Evolutionary conservation across 352 stramenopile genomes (phyloP), one percentile per base, ranked within the genome.

Genomic region (Thalassiosira exigua): DNA sequence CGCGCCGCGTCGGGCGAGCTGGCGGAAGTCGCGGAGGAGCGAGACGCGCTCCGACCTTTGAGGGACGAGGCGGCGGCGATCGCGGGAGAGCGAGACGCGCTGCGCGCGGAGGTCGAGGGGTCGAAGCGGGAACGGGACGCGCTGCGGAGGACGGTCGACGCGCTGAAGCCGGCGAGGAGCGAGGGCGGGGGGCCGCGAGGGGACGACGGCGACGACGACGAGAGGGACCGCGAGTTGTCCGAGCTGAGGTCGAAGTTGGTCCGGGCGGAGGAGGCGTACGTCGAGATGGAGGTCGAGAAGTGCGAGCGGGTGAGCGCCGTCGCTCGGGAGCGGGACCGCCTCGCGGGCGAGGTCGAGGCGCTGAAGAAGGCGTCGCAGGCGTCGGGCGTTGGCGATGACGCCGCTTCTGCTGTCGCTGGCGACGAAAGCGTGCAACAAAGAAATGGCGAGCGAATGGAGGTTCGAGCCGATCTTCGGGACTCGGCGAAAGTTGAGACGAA

Each of bases 251-350:
- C 41, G 7, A 76, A 76, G 27, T n/a, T 76, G 44, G 21, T 22
- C 0, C 67, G 52, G 56, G 67, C 67, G 0, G 67, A 76, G 17
- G 57, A 69, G n/a, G 56, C 57, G 11, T 69, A 62, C 26, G 48
- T 76, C 24, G 56, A 76, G 5, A 17, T 53, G 14, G 54, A 66
- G 24, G 54, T 68, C 36, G 54, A 69, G 51, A 76, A 76, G 56
- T 52, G 14, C 32, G 67, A 76, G 54, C 48, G 46, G 48, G 29
- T 72, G 46, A 22, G 27, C 29, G 50, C 30, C 50, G 21, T 72
- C 14, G 51, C 27, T 24, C 29, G 24, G 4, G 46, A 72, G 50
- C n/a, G 62, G 36, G 48, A 72, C 52, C 17, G 1, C 14, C n/a
- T 59, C 3, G 29, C 29, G 24, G 22, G 24, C n/a, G 29, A 72